phyloP scores from a whole-genome alignment of 2,329 filamentous ascomycete species.

The Xylaria sp. region DNA sequence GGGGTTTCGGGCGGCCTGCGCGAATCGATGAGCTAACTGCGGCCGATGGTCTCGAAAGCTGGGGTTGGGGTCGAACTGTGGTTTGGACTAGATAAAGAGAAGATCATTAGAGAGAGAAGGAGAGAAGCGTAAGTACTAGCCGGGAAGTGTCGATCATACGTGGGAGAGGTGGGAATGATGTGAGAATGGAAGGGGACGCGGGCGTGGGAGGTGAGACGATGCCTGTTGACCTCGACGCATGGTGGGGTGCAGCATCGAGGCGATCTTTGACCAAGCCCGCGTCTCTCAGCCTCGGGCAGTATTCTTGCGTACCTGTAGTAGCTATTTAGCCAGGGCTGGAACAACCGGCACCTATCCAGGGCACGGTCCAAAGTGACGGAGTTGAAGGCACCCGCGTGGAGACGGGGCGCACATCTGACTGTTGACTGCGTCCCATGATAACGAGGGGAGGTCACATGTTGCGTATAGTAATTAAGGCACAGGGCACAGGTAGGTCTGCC shows the following conservation, averaged over 20 bases:
- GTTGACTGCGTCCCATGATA: constrained; percentile 8
- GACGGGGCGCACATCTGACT: constrained; percentile 3
- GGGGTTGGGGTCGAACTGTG: background rate
- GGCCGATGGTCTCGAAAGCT: background rate
- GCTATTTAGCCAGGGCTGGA: constrained; percentile 10
- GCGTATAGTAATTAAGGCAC: background rate
- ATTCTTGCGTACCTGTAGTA: too few relatives aligned
- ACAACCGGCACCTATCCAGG: background rate
- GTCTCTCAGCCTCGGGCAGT: constrained; percentile 1
- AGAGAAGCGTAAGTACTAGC: background rate
- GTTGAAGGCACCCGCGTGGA: background rate
- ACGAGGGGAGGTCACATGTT: constrained; percentile 17
- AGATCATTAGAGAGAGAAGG: too few relatives aligned
- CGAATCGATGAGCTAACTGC: background rate
- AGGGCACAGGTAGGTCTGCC: background rate
- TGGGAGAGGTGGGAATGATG: background rate
- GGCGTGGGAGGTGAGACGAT: constrained; percentile 6
- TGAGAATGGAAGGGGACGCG: background rate
- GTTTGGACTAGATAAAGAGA: background rate
- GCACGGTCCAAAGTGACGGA: background rate
- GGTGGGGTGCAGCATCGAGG: background rate
- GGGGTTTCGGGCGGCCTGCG: background rate
- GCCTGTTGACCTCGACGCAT: background rate
- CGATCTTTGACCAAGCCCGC: background rate
- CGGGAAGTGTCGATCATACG: background rate